Evolutionary conservation across 768 basidiomycete genomes (phyloP).

Genomic region (Pluteus cervinus): DNA sequence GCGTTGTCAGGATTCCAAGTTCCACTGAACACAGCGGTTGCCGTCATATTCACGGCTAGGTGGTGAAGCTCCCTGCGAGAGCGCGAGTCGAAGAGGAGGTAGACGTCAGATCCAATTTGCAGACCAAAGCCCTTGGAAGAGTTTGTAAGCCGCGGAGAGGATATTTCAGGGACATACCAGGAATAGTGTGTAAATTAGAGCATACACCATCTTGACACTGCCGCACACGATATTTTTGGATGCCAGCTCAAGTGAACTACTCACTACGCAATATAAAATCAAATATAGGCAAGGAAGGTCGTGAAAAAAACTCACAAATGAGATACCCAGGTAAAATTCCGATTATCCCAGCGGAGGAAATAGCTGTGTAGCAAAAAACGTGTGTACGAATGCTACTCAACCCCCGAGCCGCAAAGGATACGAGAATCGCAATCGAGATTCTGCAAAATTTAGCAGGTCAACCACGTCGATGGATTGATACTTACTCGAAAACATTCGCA

Average conservation of each 20-base stretch:
- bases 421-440: slow-evolving; percentile 75
- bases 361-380: slow-evolving; percentile 88
- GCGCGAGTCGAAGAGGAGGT: slow-evolving; percentile 59
- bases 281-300: slow-evolving; percentile 1
- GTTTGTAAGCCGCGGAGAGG: slow-evolving; percentile 4
- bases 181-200: slow-evolving; percentile 82
- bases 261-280: slow-evolving; percentile 38
- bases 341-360: slow-evolving; percentile 83
- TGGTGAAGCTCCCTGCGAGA: slow-evolving; percentile 47
- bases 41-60: slow-evolving; percentile 45
- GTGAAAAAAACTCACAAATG: slow-evolving; percentile 45
- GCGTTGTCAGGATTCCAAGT: slow-evolving; percentile 60
- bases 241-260: slow-evolving; percentile 76
- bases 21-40: slow-evolving; percentile 51
- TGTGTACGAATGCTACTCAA: slow-evolving; percentile 71
- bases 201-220: slow-evolving; percentile 84
- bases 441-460: slow-evolving; percentile 34
- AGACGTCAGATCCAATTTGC: slow-evolving; percentile 80
- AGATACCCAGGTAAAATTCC: slow-evolving; percentile 88
- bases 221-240: slow-evolving; percentile 84
- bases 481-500: slow-evolving; percentile 90
- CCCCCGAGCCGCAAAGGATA: slow-evolving; percentile 78
- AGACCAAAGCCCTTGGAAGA: slow-evolving; percentile 63
- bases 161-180: slow-evolving; percentile 29
- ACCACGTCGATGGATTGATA: slow-evolving; percentile 7